phyloP scores from a whole-genome alignment of 2,329 filamentous ascomycete genomes.

The Aureobasidium mangrovei region DNA sequence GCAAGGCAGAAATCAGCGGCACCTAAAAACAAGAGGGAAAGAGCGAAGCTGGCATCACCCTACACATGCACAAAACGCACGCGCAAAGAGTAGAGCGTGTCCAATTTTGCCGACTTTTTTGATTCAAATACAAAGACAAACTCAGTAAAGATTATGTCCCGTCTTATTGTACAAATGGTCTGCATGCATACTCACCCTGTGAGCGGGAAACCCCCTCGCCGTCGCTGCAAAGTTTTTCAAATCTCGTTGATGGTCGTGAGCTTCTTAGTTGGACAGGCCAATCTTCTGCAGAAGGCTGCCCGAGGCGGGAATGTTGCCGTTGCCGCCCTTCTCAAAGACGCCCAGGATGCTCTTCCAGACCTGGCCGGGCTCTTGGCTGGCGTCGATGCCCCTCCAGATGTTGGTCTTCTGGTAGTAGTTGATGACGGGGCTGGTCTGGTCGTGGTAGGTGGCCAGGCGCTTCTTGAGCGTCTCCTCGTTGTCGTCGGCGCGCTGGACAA shows the following conservation, averaged over 20 bases:
- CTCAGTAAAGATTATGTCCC: conserved; percentile 1
- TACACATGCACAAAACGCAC: neutral
- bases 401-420: conserved; percentile 95
- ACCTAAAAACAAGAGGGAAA: neutral
- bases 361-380: conserved; percentile 87
- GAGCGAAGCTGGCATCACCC: neutral
- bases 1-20: neutral
- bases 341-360: conserved; percentile 90
- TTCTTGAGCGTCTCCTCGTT: conserved; percentile 95
- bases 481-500: conserved; percentile 94
- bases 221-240: neutral
- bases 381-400: conserved; percentile 94
- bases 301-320: conserved; percentile 26
- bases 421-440: conserved; percentile 86
- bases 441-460: conserved; percentile 85
- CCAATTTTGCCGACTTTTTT: conserved; percentile 12
- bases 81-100: neutral
- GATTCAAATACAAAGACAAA: conserved; percentile 10
- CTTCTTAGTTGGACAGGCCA: conserved; percentile 42
- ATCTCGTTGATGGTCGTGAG: conserved; percentile 8
- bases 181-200: neutral
- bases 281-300: conserved; percentile 45
- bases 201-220: neutral
- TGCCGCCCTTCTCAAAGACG: conserved; percentile 55
- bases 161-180: conserved; percentile 10